Evolutionary conservation across 495 filamentous ascomycete genomes (phyloP).

Genomic region (Friedmanniomyces endolithicus): DNA sequence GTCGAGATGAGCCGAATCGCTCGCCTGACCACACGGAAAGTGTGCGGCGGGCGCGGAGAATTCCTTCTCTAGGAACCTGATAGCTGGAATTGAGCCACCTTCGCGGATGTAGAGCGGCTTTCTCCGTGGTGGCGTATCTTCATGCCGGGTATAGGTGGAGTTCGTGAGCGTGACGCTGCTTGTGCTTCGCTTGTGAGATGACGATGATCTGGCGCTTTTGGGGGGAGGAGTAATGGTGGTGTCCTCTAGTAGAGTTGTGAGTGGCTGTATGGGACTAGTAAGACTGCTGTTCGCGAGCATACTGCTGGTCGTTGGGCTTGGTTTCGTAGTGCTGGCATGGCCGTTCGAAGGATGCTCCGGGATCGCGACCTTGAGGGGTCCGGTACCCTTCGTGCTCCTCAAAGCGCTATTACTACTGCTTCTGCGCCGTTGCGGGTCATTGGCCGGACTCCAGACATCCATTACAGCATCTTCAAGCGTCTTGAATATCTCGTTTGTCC

Average conservation of each 20-base stretch:
- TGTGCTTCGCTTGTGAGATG: neutral
- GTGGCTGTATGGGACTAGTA: neutral
- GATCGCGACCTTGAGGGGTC: neutral
- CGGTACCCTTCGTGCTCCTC: neutral
- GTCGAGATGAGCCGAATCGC: slow-evolving; percentile 85
- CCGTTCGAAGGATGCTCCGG: neutral
- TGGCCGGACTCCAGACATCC: slow-evolving; percentile 57
- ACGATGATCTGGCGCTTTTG: neutral
- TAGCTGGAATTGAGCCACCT: slow-evolving; percentile 85
- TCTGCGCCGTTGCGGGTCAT: slow-evolving; percentile 8
- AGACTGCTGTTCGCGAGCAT: slow-evolving; percentile 41
- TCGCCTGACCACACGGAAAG: slow-evolving; percentile 87
- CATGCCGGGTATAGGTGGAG: neutral
- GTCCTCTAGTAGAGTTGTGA: slow-evolving; percentile 6
- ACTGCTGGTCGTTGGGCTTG: slow-evolving; percentile 38
- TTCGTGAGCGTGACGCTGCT: neutral
- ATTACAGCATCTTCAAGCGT: slow-evolving; percentile 80
- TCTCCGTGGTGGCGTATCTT: slow-evolving; percentile 22
- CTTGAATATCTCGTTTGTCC: slow-evolving; percentile 77
- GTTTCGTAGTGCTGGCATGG: slow-evolving; percentile 15
- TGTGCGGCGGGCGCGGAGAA: slow-evolving; percentile 88
- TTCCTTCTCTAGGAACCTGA: slow-evolving; percentile 88
- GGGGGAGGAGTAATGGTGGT: neutral
- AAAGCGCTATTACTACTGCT: neutral
- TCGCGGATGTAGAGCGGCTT: slow-evolving; percentile 85